Evolutionary conservation across 2,329 filamentous ascomycete genomes (phyloP).

Genomic region (Raffaelea albimanens): DNA sequence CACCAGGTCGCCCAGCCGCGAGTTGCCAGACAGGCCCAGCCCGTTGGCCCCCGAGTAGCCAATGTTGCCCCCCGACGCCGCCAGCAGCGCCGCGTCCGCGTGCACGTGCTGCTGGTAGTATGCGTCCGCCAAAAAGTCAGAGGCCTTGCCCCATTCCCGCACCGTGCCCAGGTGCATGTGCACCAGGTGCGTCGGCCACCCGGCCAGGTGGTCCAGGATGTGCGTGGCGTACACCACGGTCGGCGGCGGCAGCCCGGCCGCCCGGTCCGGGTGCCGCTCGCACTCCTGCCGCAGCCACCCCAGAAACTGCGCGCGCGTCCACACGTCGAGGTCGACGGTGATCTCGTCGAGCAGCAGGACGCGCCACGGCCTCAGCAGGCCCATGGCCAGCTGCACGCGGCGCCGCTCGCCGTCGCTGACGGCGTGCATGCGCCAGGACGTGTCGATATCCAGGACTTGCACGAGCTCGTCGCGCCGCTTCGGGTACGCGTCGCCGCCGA

Average conservation of each 20-base stretch:
- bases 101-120: conserved; percentile 9
- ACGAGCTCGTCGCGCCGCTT: conserved; percentile 81
- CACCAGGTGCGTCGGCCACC: conserved; percentile 91
- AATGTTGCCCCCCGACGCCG: conserved; percentile 20
- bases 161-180: conserved; percentile 89
- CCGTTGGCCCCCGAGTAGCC: conserved; percentile 11
- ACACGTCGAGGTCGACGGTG: conserved; percentile 88
- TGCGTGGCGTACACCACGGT: conserved; percentile 97
- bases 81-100: neutral
- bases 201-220: conserved; percentile 87
- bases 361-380: conserved; percentile 80
- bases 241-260: conserved; percentile 23
- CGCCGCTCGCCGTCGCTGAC: conserved; percentile 88
- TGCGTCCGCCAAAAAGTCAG: conserved; percentile 46
- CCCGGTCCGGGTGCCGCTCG: conserved; percentile 52
- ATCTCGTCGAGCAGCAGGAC: conserved; percentile 91
- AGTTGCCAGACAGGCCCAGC: conserved; percentile 54
- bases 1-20: conserved; percentile 76
- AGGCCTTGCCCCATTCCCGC: conserved; percentile 74
- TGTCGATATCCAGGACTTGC: conserved; percentile 81
- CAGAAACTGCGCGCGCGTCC: conserved; percentile 77
- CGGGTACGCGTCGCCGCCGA: conserved; percentile 78
- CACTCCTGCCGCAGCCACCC: conserved; percentile 82
- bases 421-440: conserved; percentile 89
- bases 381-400: conserved; percentile 93